A percentile compares a stretch with the other conserved stretches of the same genome.
Conservation (phyloP, 2,329 filamentous ascomycete species). For the Aotearoamyces nothofagi region DNA sequence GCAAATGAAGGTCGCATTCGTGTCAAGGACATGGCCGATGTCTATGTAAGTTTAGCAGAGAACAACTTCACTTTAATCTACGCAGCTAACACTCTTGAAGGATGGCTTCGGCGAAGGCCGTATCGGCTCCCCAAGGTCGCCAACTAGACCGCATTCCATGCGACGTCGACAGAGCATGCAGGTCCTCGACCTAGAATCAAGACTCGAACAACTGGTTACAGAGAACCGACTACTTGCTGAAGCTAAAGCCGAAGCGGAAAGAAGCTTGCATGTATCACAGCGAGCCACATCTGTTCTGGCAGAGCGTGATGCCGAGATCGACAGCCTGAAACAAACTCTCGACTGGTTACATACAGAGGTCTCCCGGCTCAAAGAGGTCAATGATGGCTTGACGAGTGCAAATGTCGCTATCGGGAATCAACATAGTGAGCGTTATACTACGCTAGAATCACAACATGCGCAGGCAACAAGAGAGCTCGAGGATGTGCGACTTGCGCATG, state of each 20-base stretch:
- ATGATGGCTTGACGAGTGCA: conserved; percentile 62
- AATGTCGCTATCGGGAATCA: conserved; percentile 64
- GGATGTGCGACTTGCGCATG: conserved; percentile 46
- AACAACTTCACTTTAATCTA: background rate
- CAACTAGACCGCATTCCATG: conserved; percentile 87
- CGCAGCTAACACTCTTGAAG: conserved; percentile 29
- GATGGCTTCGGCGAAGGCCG: conserved; percentile 88
- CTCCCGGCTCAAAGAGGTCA: conserved; percentile 64
- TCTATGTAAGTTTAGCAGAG: conserved; percentile 58
- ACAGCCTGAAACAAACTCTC: conserved; percentile 63
- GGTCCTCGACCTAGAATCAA: conserved; percentile 77
- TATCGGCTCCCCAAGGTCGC: conserved; percentile 75
- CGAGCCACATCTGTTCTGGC: conserved; percentile 55
- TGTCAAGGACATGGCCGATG: conserved; percentile 76
- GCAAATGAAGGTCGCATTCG: conserved; percentile 77
- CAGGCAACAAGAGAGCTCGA: conserved; percentile 55
- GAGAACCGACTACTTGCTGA: conserved; percentile 74
- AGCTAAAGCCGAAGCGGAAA: conserved; percentile 55
- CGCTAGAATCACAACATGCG: conserved; percentile 52
- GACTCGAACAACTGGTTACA: conserved; percentile 67
- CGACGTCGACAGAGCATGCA: conserved; percentile 97
- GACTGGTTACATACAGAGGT: conserved; percentile 74
- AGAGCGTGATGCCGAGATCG: conserved; percentile 78
- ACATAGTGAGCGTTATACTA: conserved; percentile 55
- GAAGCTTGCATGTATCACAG: conserved; percentile 41